Evolutionary conservation across 2,329 filamentous ascomycete species (phyloP).

Genomic region (Cephalotrichum gorgonifer): DNA sequence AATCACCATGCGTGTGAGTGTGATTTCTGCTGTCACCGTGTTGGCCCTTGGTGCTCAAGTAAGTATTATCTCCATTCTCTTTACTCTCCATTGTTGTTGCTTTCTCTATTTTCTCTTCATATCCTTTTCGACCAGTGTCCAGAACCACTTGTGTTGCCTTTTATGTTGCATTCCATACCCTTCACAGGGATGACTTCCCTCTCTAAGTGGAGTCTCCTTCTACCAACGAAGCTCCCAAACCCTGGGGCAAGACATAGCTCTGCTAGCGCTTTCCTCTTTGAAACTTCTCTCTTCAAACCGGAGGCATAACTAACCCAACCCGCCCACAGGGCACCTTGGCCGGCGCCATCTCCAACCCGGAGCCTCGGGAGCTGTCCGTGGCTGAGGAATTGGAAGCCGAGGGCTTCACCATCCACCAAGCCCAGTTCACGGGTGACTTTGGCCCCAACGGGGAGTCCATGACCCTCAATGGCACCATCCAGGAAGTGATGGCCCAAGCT

Average conservation of each 20-base stretch:
- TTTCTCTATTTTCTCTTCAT: background rate
- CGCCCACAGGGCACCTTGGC: background rate
- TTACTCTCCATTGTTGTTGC: background rate
- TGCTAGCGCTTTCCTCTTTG: no score
- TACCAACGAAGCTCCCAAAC: no score
- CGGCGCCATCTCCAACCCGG: background rate
- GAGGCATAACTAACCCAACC: background rate
- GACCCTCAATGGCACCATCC: conserved; percentile 1
- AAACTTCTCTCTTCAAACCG: no score
- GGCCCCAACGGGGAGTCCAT: background rate
- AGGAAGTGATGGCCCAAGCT: background rate
- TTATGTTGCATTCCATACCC: no score
- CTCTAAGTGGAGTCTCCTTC: no score
- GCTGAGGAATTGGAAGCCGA: background rate
- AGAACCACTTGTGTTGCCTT: no score
- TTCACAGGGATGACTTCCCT: no score
- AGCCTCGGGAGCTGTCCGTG: background rate
- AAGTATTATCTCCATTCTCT: background rate
- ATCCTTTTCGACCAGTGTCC: no score
- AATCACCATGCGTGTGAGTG: background rate
- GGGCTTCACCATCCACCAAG: background rate
- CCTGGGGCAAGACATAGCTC: no score
- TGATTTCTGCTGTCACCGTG: background rate
- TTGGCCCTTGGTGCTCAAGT: background rate
- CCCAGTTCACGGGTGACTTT: background rate